Conservation (phyloP, 371 early-diverging fungal species). For the Lichtheimia hyalospora region DNA sequence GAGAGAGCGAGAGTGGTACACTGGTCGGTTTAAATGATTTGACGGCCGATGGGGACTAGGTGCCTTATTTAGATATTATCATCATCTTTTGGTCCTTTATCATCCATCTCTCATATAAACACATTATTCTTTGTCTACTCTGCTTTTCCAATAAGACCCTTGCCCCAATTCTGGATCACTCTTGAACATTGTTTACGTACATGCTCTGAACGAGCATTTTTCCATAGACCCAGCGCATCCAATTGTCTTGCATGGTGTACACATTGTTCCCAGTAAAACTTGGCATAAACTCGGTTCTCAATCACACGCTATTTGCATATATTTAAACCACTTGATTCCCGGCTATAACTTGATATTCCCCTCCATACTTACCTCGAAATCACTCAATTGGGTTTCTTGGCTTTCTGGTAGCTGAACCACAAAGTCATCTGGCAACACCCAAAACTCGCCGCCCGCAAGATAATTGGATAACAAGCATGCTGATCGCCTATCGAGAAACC, state of each 20-base stretch:
- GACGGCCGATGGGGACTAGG: no score
- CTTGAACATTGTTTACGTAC: constrained; percentile 42
- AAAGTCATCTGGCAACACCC: constrained; percentile 47
- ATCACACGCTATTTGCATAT: constrained; percentile 32
- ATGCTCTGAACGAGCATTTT: constrained; percentile 30
- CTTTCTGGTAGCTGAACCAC: constrained; percentile 30
- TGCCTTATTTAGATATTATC: no score
- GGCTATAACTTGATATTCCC: neutral
- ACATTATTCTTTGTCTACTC: constrained; percentile 8
- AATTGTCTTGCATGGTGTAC: constrained; percentile 49
- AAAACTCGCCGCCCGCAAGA: constrained; percentile 48
- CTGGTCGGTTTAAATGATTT: no score
- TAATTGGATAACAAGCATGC: constrained; percentile 47
- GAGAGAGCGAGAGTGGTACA: no score
- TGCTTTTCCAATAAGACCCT: constrained; percentile 40
- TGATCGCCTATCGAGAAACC: constrained; percentile 46
- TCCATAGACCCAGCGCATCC: constrained; percentile 45
- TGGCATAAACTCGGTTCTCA: constrained; percentile 45
- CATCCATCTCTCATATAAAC: no score
- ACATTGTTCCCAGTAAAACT: constrained; percentile 52
- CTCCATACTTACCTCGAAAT: constrained; percentile 40
- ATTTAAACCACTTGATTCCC: no score
- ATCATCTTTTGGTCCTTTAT: no score
- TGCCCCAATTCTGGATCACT: constrained; percentile 51
- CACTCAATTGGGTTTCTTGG: constrained; percentile 28